Percentiles rank a stretch among this genome's conserved stretches.
Conservation (phyloP, 73 alveolate genomes). For the Symbiodinium pilosum region DNA sequence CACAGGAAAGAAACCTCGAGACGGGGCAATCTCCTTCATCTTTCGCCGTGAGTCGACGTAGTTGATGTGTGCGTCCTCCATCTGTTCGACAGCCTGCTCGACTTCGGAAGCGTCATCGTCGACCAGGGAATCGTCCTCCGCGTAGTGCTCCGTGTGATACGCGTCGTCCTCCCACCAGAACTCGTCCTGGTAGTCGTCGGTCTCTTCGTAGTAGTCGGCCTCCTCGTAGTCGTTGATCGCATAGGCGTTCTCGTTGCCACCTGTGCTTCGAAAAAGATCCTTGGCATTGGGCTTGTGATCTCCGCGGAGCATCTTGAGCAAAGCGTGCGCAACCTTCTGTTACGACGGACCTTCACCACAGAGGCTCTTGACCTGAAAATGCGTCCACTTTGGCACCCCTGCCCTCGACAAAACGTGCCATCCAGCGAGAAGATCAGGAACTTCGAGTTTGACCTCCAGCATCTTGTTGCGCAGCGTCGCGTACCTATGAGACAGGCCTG, state of each 20-base stretch:
- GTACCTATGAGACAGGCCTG: too few relatives aligned
- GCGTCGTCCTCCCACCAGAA: neutral
- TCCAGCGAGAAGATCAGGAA: too few relatives aligned
- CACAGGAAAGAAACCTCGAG: constrained; percentile 29
- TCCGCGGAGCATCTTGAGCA: too few relatives aligned
- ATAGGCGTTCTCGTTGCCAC: neutral
- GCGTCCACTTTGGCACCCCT: too few relatives aligned
- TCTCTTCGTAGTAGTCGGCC: neutral
- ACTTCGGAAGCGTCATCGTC: constrained; percentile 4
- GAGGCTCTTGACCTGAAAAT: too few relatives aligned
- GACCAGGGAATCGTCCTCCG: neutral
- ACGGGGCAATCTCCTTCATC: constrained; percentile 17
- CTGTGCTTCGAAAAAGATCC: neutral
- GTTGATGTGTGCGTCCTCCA: constrained; percentile 53
- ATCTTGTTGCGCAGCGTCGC: too few relatives aligned
- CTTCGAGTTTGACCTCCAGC: too few relatives aligned
- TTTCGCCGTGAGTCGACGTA: constrained; percentile 13
- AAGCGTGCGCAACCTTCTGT: too few relatives aligned
- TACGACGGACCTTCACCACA: too few relatives aligned
- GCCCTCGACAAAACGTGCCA: too few relatives aligned
- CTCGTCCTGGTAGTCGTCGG: neutral
- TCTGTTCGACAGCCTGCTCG: neutral
- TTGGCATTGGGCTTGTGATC: neutral
- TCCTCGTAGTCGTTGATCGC: neutral
- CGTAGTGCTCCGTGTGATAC: neutral